Evolutionary conservation across 306 rosid genomes (phyloP).

Genomic region (Cicer bijugum): DNA sequence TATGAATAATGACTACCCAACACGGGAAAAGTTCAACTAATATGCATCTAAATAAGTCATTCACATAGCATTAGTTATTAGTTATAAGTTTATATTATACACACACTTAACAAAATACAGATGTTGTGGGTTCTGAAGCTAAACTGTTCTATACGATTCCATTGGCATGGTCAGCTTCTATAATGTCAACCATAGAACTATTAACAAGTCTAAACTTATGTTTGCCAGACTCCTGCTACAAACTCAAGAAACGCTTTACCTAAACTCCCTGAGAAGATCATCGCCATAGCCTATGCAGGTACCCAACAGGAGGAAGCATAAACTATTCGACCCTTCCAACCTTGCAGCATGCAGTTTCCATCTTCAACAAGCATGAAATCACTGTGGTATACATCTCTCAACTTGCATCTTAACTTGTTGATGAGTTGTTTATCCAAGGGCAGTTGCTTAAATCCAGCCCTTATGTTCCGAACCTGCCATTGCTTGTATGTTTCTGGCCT

Average conservation of each 20-base stretch:
- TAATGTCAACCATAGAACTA: slow-evolving; percentile 13
- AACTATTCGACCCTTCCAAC: slow-evolving; percentile 83
- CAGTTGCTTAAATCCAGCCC: slow-evolving; percentile 70
- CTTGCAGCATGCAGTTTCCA: slow-evolving; percentile 74
- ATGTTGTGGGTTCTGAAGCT: slow-evolving; percentile 30
- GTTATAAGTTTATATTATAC: neutral
- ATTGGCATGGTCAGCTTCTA: slow-evolving; percentile 37
- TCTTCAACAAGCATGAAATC: slow-evolving; percentile 73
- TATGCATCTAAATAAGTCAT: slow-evolving; percentile 29
- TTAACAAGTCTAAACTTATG: slow-evolving; percentile 25
- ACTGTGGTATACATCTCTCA: slow-evolving; percentile 62
- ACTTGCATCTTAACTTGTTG: slow-evolving; percentile 44
- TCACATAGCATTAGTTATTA: slow-evolving; percentile 6
- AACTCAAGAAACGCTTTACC: slow-evolving; percentile 22
- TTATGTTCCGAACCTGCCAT: slow-evolving; percentile 63
- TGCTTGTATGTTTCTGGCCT: slow-evolving; percentile 83
- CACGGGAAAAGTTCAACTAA: slow-evolving; percentile 19
- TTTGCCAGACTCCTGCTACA: slow-evolving; percentile 33
- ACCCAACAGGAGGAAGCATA: slow-evolving; percentile 81
- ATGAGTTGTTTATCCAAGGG: slow-evolving; percentile 51
- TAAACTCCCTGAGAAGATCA: slow-evolving; percentile 3
- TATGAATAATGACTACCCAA: neutral
- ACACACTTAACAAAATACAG: slow-evolving; percentile 1
- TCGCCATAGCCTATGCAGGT: slow-evolving; percentile 53
- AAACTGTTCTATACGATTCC: slow-evolving; percentile 21